Conservation (phyloP, 2,329 filamentous ascomycete species). For the Aspergillus sp. region DNA sequence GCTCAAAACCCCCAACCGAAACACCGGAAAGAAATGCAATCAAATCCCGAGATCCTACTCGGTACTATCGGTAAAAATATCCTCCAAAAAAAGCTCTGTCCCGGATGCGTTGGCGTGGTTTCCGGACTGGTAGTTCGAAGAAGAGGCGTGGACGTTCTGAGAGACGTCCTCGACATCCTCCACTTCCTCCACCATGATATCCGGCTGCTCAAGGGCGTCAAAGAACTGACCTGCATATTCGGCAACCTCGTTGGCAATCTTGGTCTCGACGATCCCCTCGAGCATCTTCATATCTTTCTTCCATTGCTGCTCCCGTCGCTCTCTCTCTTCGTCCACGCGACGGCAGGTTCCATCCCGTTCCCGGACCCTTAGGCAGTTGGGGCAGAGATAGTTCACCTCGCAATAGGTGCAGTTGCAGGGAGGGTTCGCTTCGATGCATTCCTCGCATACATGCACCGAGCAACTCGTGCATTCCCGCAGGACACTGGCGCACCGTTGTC, state of each 20-base stretch:
- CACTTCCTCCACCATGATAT: slow-evolving; percentile 5
- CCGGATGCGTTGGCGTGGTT: not conserved
- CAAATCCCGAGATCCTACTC: not conserved
- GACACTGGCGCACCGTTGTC: slow-evolving; percentile 44
- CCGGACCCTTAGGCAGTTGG: slow-evolving; percentile 42
- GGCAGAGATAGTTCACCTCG: slow-evolving; percentile 44
- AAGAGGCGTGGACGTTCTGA: not conserved
- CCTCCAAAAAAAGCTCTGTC: not conserved
- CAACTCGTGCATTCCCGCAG: slow-evolving; percentile 48
- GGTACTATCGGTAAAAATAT: not conserved
- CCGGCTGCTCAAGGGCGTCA: slow-evolving; percentile 23
- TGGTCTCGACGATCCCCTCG: slow-evolving; percentile 40
- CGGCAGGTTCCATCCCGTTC: slow-evolving; percentile 42
- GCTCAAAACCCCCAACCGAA: not conserved
- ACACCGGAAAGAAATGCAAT: not conserved
- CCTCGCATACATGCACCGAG: slow-evolving; percentile 47
- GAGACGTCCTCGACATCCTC: slow-evolving; percentile 15
- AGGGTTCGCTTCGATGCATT: slow-evolving; percentile 41
- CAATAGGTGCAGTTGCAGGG: slow-evolving; percentile 47
- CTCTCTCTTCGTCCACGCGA: slow-evolving; percentile 38
- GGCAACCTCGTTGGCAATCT: slow-evolving; percentile 44
- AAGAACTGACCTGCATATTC: slow-evolving; percentile 44
- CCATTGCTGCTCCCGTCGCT: slow-evolving; percentile 39
- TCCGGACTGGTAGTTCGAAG: not conserved
- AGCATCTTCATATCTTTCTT: slow-evolving; percentile 42